Base-by-base conservation (phyloP, 208 protist genomes). In the Strigomonas galati region DNA sequence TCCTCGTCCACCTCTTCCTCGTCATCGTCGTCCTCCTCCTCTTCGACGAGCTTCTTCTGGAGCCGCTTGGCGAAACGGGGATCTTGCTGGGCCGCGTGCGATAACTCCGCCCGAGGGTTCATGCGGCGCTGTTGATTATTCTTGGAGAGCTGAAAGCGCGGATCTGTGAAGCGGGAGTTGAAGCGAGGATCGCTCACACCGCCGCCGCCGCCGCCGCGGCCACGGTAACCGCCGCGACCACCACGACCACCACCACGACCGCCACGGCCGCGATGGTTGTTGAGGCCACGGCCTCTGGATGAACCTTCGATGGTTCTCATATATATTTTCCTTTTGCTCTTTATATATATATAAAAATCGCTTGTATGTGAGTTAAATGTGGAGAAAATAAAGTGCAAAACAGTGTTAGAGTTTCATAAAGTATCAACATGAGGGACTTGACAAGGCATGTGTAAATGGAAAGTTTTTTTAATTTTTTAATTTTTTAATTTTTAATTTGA, bases 111-210 rank as follows among this genome's bases (percentile, higher is more conserved):
- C 10, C 62, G 61, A 0, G 48, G 9, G 26, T 43, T 44, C 0
- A 37, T 37, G 46, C 56, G 43, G 1, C 62, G 21, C 24, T 70
- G 62, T 0, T 64, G 71, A 14, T 68, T 59, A 31, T 64, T 69
- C 12, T 72, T 54, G 2, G 91, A 74, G n/a, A 90, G 54, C 54
- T 82, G 71, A 69, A 96, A 96, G 31, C 91, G 87, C 4, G 91
- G 85, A 60, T 96, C 91, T 3, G 86, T 96, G 75, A 92, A 93
- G 65, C 91, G 87, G 0, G 91, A 76, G 51, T 75, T 72, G 43
- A 96, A 96, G 24, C 91, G 83, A 31, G 71, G 54, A 46, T 96
- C 91, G 12, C 71, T 75, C 0, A 58, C 48, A 3, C 69, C 59
- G 17, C 74, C 59, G 37, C 80, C 71, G 0, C 81, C 46, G 24